Conservation (phyloP, 495 filamentous ascomycete genomes). For the Penicillium longicatenatum region DNA sequence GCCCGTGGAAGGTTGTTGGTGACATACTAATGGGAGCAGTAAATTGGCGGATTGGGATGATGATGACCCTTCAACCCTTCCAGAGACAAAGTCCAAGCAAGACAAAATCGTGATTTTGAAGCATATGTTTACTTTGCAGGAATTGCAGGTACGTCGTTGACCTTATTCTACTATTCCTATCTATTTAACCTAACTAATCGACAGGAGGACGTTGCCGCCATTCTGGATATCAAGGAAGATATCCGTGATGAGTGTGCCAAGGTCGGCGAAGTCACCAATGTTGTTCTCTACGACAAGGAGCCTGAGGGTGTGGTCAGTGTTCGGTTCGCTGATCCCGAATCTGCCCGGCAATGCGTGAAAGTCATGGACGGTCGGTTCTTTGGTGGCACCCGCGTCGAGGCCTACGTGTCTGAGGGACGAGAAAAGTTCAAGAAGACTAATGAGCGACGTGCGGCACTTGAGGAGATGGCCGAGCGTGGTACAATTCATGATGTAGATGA, state of each 20-base stretch:
- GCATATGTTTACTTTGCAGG: conserved; percentile 90
- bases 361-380: conserved; percentile 85
- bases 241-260: conserved; percentile 88
- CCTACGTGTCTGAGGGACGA: conserved; percentile 71
- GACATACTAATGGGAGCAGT: conserved; percentile 41
- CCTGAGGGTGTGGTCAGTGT: conserved; percentile 85
- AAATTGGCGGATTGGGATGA: conserved; percentile 94
- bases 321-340: conserved; percentile 66
- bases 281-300: conserved; percentile 87
- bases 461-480: conserved; percentile 47
- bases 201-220: conserved; percentile 76
- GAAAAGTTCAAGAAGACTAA: conserved; percentile 76
- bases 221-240: conserved; percentile 92
- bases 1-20: background rate
- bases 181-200: conserved; percentile 21
- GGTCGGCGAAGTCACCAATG: conserved; percentile 85
- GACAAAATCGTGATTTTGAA: conserved; percentile 86
- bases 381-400: conserved; percentile 69
- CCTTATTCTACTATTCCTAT: background rate
- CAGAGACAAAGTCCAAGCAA: conserved; percentile 60
- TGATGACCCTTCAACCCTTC: conserved; percentile 65
- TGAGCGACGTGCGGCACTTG: conserved; percentile 45
- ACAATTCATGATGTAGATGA: conserved; percentile 44
- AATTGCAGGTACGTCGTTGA: conserved; percentile 60
- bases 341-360: conserved; percentile 72